Evolutionary conservation across 371 early-diverging fungal genomes (phyloP).

Genomic region (Mucor piriformis): DNA sequence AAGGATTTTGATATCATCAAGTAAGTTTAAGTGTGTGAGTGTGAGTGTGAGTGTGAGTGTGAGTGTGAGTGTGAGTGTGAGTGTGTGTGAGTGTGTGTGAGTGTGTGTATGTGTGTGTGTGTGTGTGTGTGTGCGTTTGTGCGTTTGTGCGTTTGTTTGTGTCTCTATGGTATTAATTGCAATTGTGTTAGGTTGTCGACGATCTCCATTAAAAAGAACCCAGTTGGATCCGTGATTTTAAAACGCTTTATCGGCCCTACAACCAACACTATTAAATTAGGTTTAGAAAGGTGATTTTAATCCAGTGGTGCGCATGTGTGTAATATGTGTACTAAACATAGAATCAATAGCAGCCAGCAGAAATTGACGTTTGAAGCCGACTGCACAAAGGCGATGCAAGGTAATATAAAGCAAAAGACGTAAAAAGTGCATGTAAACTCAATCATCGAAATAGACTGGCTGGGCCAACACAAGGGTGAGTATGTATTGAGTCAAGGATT

Average conservation of each 20-base stretch:
- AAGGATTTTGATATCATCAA: constrained; percentile 35
- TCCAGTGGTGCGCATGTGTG: neutral
- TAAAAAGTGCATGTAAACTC: no score
- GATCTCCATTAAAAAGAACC: constrained; percentile 30
- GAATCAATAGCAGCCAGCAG: constrained; percentile 18
- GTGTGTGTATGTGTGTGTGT: no score
- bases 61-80: no score
- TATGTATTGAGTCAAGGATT: constrained; percentile 34
- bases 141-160: no score
- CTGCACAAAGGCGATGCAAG: constrained; percentile 26
- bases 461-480: constrained; percentile 11
- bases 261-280: constrained; percentile 35
- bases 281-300: constrained; percentile 26
- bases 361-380: constrained; percentile 30
- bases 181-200: constrained; percentile 46
- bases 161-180: no score
- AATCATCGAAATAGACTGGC: constrained; percentile 22
- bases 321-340: neutral
- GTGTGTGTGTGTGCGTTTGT: no score
- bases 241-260: constrained; percentile 23
- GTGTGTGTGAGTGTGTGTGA: no score
- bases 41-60: no score
- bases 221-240: constrained; percentile 34
- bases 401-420: neutral
- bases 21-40: constrained; percentile 11